Conservation (phyloP, 495 filamentous ascomycete species). For the Physcia stellaris region DNA sequence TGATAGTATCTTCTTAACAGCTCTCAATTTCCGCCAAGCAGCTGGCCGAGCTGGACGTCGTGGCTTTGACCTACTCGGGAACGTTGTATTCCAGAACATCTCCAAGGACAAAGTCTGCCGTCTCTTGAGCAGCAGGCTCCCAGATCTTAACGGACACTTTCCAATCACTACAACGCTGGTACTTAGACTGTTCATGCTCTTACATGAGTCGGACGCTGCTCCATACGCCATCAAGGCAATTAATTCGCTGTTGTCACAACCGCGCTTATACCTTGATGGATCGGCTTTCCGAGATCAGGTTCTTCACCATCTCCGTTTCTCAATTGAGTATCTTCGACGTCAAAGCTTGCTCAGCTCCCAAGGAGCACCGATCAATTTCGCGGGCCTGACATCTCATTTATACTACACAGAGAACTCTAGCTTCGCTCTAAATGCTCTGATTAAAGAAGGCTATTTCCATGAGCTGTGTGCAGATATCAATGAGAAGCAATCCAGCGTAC, state of each 20-base stretch:
- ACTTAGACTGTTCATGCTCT: slow-evolving; percentile 49
- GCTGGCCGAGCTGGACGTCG: slow-evolving; percentile 66
- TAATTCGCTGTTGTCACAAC: slow-evolving; percentile 52
- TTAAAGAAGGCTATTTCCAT: slow-evolving; percentile 56
- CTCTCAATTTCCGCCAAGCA: slow-evolving; percentile 62
- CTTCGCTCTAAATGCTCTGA: slow-evolving; percentile 61
- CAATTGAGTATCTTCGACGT: slow-evolving; percentile 63
- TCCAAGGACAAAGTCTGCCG: slow-evolving; percentile 38
- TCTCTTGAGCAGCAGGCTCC: slow-evolving; percentile 55
- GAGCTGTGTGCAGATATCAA: slow-evolving; percentile 39
- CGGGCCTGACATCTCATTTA: slow-evolving; percentile 50
- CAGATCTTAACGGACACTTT: slow-evolving; percentile 64
- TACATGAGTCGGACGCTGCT: slow-evolving; percentile 49
- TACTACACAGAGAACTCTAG: slow-evolving; percentile 60
- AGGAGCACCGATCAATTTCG: slow-evolving; percentile 56
- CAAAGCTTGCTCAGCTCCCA: slow-evolving; percentile 44
- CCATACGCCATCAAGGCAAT: slow-evolving; percentile 45
- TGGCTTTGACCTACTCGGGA: slow-evolving; percentile 68
- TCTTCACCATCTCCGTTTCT: slow-evolving; percentile 63
- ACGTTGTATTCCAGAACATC: slow-evolving; percentile 60
- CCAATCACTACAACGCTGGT: slow-evolving; percentile 62
- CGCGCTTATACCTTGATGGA: slow-evolving; percentile 54
- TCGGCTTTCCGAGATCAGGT: slow-evolving; percentile 46
- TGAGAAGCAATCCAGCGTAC: slow-evolving; percentile 20
- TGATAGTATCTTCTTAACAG: slow-evolving; percentile 56